Conservation (phyloP, 2,329 filamentous ascomycete species). For the Apiospora pterosperma region DNA sequence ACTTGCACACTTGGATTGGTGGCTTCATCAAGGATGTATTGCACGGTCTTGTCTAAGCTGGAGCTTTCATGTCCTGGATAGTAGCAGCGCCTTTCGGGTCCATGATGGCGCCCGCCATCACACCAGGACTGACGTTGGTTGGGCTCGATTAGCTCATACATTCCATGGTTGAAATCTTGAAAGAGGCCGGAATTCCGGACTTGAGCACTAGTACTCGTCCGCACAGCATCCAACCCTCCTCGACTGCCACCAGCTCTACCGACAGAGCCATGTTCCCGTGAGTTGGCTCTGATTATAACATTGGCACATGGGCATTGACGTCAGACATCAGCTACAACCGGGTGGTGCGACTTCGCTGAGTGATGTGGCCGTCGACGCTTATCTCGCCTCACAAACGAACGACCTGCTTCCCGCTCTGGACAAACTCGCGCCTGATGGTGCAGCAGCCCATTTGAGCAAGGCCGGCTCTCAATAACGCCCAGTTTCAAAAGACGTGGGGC, state of each 20-base stretch:
- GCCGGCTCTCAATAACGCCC: neutral
- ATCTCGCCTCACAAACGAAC: conserved; percentile 14
- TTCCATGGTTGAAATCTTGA: neutral
- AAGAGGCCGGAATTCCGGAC: conserved; percentile 3
- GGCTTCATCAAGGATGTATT: conserved; percentile 8
- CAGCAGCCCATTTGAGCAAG: neutral
- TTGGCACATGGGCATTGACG: conserved; percentile 5
- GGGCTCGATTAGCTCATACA: conserved; percentile 8
- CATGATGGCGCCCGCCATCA: conserved; percentile 11
- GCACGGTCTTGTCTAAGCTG: conserved; percentile 11
- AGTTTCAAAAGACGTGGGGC: neutral
- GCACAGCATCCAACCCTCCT: conserved; percentile 9
- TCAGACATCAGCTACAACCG: conserved; percentile 10
- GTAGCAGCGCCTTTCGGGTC: conserved; percentile 12
- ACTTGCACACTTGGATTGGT: conserved; percentile 9
- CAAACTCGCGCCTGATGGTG: neutral
- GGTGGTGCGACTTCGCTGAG: neutral
- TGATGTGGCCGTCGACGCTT: conserved; percentile 11
- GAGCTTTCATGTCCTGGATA: conserved; percentile 9
- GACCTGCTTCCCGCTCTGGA: conserved; percentile 7
- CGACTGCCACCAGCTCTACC: conserved; percentile 5
- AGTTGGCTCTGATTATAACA: conserved; percentile 13
- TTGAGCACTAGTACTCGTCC: conserved; percentile 10
- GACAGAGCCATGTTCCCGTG: neutral
- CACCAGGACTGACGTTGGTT: neutral